phyloP scores from a whole-genome alignment of 345 rosid species.

The Cardamine chenopodiifolia region DNA sequence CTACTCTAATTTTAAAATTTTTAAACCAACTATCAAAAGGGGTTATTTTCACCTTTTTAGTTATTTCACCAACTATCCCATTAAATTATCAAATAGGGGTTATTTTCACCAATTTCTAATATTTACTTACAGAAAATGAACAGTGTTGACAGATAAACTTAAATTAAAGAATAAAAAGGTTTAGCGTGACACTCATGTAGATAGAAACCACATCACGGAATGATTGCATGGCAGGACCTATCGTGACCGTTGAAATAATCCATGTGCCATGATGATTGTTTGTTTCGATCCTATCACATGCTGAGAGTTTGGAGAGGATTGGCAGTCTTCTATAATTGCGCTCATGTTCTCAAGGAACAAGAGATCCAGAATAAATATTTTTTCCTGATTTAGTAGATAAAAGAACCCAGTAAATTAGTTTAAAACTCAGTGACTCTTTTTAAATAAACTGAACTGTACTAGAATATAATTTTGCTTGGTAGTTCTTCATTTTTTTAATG shows the following conservation, averaged over 20 bases:
- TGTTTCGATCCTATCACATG: slow-evolving; percentile 1
- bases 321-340: neutral
- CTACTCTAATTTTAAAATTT: no score
- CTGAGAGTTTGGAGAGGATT: slow-evolving; percentile 23
- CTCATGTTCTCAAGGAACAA: slow-evolving; percentile 10
- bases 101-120: no score
- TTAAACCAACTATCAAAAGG: no score
- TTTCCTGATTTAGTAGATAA: neutral
- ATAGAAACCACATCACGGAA: neutral
- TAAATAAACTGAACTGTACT: neutral
- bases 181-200: neutral
- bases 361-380: neutral
- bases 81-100: no score
- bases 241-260: neutral
- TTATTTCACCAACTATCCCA: no score
- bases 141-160: no score
- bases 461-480: no score
- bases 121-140: no score
- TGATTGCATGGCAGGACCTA: neutral
- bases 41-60: no score
- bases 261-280: neutral
- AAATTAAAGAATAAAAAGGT: no score
- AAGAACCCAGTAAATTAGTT: neutral
- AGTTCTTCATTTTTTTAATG: no score
- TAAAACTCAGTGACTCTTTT: neutral